Evolutionary conservation across 495 filamentous ascomycete species (phyloP), one percentile per base, ranked within the genome.

Genomic region (Daldinia grandis): DNA sequence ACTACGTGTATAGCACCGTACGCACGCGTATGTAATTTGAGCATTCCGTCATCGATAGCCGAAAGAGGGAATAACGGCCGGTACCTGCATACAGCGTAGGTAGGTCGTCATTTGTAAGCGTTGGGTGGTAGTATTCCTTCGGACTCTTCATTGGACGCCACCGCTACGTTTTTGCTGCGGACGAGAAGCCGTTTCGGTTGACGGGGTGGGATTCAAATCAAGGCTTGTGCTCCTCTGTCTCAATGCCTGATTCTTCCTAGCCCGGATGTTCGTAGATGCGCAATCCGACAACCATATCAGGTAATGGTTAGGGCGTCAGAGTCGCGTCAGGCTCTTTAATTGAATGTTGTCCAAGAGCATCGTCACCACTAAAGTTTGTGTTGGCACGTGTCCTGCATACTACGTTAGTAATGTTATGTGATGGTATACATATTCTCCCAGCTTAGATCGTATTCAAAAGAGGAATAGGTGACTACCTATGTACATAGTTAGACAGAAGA

Each of bases 21-120:
- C 47, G 64, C 58, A 58, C 49, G 62, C 60, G 69, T 64, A 69
- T 60, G 19, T 65, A 62, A 69, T 62, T 57, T 65, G 60, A 38
- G 15, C 27, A 63, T 69, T 58, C 38, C 71, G 71, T 73, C 71
- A 73, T 73, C 54, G 58, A 71, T 44, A 54, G 59, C 66, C 68
- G 71, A 35, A 72, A 55, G 58, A 64, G 62, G 60, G 63, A 67
- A 69, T 47, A 54, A 71, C 33, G 64, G 66, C 67, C 65, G 75
- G 75, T 75, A 76, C 75, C 75, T 76, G 75, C 75, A 76, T 76
- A 64, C 24, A 56, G 58, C 42, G 47, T 25, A 35, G 56, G 47
- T 25, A 35, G 57, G n/a, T 58, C 15, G 49, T 64, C 21, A 72
- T 68, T 72, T 57, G 61, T 49, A 64, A 68, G 40, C 49, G 15